These are phyloP conservation scores for Botrytis aclada DNA, from an alignment of 2,329 filamentous ascomycete genomes.

Conservation along the genomic window DNA sequence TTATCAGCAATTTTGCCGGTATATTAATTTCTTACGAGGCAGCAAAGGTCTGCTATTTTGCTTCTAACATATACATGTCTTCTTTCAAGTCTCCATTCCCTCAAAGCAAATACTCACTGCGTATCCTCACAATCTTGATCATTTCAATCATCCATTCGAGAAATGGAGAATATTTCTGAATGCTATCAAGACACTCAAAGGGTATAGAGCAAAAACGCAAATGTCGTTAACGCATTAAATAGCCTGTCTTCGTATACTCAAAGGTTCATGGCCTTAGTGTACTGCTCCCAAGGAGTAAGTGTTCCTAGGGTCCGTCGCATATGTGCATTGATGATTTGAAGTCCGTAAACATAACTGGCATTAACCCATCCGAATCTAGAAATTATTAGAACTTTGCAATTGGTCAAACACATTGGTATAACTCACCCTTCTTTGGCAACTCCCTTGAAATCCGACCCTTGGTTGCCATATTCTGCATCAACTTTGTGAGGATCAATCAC, in stretches of 20 bases:
- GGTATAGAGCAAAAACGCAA: conserved; percentile 16
- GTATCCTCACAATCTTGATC: neutral
- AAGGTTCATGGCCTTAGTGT: conserved; percentile 24
- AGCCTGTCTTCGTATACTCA: neutral
- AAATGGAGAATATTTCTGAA: neutral
- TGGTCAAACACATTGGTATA: neutral
- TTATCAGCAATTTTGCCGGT: conserved; percentile 1
- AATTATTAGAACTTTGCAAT: conserved; percentile 28
- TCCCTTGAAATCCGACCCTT: conserved; percentile 91
- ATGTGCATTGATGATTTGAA: conserved; percentile 84
- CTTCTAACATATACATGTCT: conserved; percentile 1
- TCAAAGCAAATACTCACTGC: neutral
- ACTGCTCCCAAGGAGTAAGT: conserved; percentile 63
- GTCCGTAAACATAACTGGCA: conserved; percentile 91
- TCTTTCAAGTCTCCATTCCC: neutral
- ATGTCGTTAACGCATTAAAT: conserved; percentile 5
- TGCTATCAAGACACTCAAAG: neutral
- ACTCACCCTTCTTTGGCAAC: conserved; percentile 93
- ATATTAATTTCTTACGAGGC: conserved; percentile 1
- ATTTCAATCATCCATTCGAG: neutral
- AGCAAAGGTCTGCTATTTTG: neutral
- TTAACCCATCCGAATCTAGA: conserved; percentile 98
- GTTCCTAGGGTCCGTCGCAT: conserved; percentile 86
- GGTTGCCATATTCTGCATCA: conserved; percentile 96
- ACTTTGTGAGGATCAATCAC: conserved; percentile 89